Conservation (phyloP, 2,329 filamentous ascomycete species). For the Neofusicoccum sp. region DNA sequence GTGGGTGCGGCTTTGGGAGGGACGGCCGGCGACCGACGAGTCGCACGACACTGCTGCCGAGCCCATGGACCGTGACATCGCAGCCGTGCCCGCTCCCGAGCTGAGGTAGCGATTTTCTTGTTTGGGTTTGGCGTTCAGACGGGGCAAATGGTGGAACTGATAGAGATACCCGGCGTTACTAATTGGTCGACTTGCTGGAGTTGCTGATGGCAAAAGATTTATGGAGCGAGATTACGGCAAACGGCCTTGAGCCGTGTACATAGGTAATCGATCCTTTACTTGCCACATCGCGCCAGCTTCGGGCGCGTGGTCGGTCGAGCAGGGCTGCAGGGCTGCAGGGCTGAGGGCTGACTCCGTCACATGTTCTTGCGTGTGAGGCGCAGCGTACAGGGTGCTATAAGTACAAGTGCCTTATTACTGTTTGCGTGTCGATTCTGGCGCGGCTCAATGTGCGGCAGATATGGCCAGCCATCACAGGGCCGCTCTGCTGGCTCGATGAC, state of each 20-base stretch:
- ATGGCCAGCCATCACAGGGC: background rate
- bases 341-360: background rate
- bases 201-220: background rate
- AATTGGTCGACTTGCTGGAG: background rate
- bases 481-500: background rate
- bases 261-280: background rate
- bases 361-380: background rate
- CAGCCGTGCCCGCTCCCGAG: conserved; percentile 9
- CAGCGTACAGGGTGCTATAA: background rate
- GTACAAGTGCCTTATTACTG: background rate
- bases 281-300: background rate
- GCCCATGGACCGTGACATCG: conserved; percentile 15
- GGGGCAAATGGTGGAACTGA: background rate
- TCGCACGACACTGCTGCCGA: conserved; percentile 7
- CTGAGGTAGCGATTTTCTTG: background rate
- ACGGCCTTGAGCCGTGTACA: background rate
- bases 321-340: background rate
- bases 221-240: no score
- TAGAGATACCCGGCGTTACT: conserved; percentile 13
- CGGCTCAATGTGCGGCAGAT: no score
- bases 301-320: background rate
- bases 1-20: conserved; percentile 83
- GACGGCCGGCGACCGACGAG: conserved; percentile 23
- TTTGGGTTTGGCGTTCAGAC: background rate
- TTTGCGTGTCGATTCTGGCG: background rate